Evolutionary conservation across 1,284 basidiomycete species (phyloP).

Genomic region (Fomitopsis betulina): DNA sequence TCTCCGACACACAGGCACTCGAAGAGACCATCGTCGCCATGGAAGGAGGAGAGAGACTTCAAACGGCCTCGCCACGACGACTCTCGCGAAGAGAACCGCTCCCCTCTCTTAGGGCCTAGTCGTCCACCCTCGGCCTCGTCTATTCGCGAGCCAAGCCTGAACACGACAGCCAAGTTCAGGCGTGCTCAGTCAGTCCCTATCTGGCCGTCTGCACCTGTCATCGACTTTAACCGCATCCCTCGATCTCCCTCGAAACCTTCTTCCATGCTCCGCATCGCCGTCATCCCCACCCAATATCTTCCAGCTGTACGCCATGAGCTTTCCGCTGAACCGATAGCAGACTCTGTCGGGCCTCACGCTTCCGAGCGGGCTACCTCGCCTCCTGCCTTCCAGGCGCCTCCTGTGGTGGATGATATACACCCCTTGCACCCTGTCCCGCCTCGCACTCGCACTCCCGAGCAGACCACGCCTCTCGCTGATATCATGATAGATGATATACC

Average conservation of each 20-base stretch:
- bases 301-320: not conserved
- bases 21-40: constrained; percentile 1
- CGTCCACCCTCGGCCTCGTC: not conserved
- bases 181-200: constrained; percentile 12
- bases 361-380: not conserved
- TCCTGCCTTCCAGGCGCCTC: not conserved
- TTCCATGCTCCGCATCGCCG: not conserved
- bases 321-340: no score
- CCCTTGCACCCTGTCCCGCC: no score
- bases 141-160: not conserved
- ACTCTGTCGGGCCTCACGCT: not conserved
- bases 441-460: not conserved
- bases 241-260: constrained; percentile 2
- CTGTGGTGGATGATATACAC: no score
- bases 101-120: not conserved
- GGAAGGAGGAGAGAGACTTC: not conserved
- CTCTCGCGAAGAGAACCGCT: constrained; percentile 4
- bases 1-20: not conserved
- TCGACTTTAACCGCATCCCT: not conserved
- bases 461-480: not conserved
- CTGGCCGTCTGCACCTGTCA: not conserved
- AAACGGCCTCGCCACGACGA: constrained; percentile 5
- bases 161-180: not conserved
- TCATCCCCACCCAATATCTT: not conserved
- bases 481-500: no score